A percentile compares a stretch with the other conserved stretches of the same genome.
These are phyloP conservation scores for Ophiostoma sp. DNA, from an alignment of 2,329 filamentous ascomycete genomes.

Conservation along the genomic window DNA sequence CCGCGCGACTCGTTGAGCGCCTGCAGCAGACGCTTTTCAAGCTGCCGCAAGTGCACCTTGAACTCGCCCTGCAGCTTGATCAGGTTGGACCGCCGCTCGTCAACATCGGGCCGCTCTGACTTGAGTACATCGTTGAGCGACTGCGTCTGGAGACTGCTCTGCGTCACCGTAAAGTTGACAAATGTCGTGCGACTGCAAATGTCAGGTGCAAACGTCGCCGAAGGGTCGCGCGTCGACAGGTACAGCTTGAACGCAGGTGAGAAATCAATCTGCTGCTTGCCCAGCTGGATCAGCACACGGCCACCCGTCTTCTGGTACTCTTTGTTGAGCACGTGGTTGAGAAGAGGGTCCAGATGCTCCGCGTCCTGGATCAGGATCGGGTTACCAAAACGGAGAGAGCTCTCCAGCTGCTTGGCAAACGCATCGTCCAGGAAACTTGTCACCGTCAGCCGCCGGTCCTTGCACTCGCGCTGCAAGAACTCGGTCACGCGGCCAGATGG, in stretches of 20 bases:
- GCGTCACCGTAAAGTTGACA: slow-evolving; percentile 98
- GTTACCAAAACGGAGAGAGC: slow-evolving; percentile 93
- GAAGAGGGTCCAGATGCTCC: slow-evolving; percentile 91
- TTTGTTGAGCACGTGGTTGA: slow-evolving; percentile 98
- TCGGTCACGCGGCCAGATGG: slow-evolving; percentile 92
- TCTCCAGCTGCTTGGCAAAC: slow-evolving; percentile 97
- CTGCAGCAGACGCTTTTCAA: slow-evolving; percentile 90
- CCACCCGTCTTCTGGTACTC: slow-evolving; percentile 98
- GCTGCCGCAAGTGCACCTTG: slow-evolving; percentile 91
- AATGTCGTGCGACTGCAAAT: slow-evolving; percentile 98
- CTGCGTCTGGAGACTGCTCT: slow-evolving; percentile 97
- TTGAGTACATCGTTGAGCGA: slow-evolving; percentile 96
- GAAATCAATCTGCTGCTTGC: slow-evolving; percentile 98
- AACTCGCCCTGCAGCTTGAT: slow-evolving; percentile 99
- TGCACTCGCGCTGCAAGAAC: slow-evolving; percentile 87
- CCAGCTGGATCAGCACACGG: slow-evolving; percentile 94
- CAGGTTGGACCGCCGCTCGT: slow-evolving; percentile 91
- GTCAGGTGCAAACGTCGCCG: slow-evolving; percentile 87
- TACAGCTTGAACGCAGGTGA: slow-evolving; percentile 95
- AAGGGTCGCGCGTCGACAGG: slow-evolving; percentile 91
- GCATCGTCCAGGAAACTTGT: slow-evolving; percentile 98
- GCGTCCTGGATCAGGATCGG: slow-evolving; percentile 98
- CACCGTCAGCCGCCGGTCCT: slow-evolving; percentile 81
- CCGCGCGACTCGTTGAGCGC: slow-evolving; percentile 95
- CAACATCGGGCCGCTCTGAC: slow-evolving; percentile 93